phyloP scores from a whole-genome alignment of 2,329 filamentous ascomycete species.

The Trichocomaceae sp. region DNA sequence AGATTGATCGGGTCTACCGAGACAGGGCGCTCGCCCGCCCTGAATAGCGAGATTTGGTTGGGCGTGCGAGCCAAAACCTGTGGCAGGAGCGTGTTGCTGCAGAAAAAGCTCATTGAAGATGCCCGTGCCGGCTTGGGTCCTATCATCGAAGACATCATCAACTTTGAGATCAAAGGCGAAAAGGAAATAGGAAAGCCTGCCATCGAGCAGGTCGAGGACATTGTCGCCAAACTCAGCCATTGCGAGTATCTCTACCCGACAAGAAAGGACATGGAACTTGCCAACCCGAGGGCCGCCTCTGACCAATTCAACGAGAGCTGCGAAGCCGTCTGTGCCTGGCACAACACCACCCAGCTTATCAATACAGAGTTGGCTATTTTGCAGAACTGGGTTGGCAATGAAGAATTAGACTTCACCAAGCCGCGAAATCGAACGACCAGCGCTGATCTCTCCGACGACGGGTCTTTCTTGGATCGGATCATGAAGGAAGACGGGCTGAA shows the following conservation, averaged over 20 bases:
- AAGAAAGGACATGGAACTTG: constrained; percentile 62
- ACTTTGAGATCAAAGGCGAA: constrained; percentile 89
- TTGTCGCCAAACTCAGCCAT: constrained; percentile 84
- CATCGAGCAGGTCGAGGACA: constrained; percentile 78
- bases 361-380: constrained; percentile 87
- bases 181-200: constrained; percentile 85
- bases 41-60: constrained; percentile 73
- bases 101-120: constrained; percentile 83
- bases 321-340: constrained; percentile 87
- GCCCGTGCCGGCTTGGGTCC: constrained; percentile 66
- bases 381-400: constrained; percentile 94
- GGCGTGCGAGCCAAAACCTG: constrained; percentile 78
- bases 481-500: constrained; percentile 94
- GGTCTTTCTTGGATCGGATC: constrained; percentile 87
- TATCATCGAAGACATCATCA: constrained; percentile 78
- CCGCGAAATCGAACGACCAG: constrained; percentile 62
- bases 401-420: constrained; percentile 84
- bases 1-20: constrained; percentile 76
- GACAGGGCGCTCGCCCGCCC: constrained; percentile 62
- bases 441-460: constrained; percentile 75
- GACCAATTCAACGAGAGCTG: constrained; percentile 72
- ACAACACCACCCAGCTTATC: constrained; percentile 94
- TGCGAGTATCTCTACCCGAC: constrained; percentile 82
- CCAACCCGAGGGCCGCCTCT: constrained; percentile 71
- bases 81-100: constrained; percentile 74